Percentiles rank a stretch among this genome's conserved stretches.
These are phyloP conservation scores for Fusarium sublunatum DNA, from an alignment of 2,329 filamentous ascomycete species.

Conservation along the genomic window DNA sequence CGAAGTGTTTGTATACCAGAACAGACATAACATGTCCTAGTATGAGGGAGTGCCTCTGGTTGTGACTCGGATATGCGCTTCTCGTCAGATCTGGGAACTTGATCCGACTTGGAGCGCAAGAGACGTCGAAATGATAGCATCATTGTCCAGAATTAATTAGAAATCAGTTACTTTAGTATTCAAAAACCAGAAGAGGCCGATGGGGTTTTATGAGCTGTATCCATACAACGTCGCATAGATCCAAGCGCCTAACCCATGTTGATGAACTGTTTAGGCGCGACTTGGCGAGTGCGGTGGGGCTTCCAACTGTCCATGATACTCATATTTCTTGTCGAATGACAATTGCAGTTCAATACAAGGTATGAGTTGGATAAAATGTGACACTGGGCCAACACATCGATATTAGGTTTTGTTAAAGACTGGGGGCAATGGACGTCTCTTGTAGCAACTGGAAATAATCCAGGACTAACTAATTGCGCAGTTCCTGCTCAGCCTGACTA, in stretches of 20 bases:
- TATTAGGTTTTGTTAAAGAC: too few species aligned
- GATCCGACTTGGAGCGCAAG: conserved; percentile 9
- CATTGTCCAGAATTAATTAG: not conserved
- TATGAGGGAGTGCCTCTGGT: accelerated
- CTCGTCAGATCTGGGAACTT: not conserved
- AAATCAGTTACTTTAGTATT: not conserved
- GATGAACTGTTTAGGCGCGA: not conserved
- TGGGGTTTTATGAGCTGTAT: not conserved
- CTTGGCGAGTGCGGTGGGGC: too few species aligned
- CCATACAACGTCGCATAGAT: not conserved
- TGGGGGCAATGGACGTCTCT: too few species aligned
- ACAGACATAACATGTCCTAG: not conserved
- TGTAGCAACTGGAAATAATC: too few species aligned
- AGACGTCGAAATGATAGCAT: conserved; percentile 3
- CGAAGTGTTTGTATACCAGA: conserved; percentile 10
- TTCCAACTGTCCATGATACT: too few species aligned
- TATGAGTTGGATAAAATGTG: too few species aligned
- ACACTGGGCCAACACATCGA: too few species aligned
- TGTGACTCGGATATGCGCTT: not conserved
- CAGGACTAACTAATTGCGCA: too few species aligned
- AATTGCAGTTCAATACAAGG: too few species aligned
- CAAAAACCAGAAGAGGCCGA: not conserved
- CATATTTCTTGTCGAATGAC: too few species aligned
- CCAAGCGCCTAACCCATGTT: conserved; percentile 17
- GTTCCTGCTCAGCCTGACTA: too few species aligned